A percentile compares a stretch with the other conserved stretches of the same genome.
These are phyloP conservation scores for Suillus paluster DNA, from an alignment of 768 basidiomycete genomes.

Conservation along the genomic window DNA sequence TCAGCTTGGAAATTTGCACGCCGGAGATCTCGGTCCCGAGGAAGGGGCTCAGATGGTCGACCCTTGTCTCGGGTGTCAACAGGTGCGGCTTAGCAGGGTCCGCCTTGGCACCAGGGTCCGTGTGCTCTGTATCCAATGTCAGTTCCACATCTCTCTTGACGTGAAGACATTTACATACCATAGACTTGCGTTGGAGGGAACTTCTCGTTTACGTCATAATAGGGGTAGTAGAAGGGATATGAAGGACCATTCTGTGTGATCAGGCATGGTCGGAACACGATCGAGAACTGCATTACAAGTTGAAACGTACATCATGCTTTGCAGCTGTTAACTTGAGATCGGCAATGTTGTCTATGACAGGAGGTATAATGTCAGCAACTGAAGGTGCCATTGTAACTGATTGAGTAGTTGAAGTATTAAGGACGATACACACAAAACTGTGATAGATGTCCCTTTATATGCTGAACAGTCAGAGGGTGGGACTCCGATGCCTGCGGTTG, in stretches of 20 bases:
- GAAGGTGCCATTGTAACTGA: constrained; percentile 19
- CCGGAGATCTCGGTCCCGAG: constrained; percentile 55
- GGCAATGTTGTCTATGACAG: constrained; percentile 7
- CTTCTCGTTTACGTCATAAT: constrained; percentile 52
- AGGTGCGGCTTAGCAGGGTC: constrained; percentile 57
- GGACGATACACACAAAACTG: neutral
- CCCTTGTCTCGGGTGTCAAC: constrained; percentile 42
- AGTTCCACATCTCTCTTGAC: neutral
- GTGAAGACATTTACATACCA: constrained; percentile 6
- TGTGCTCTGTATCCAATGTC: constrained; percentile 37
- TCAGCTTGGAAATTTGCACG: constrained; percentile 57
- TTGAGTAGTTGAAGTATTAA: neutral
- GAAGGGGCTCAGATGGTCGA: constrained; percentile 51
- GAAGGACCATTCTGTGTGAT: constrained; percentile 41
- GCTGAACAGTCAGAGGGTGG: neutral
- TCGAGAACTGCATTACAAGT: neutral
- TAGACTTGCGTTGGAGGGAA: constrained; percentile 49
- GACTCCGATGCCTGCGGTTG: neutral
- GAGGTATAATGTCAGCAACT: constrained; percentile 11
- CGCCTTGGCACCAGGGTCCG: constrained; percentile 51
- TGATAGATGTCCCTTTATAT: neutral
- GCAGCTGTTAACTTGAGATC: constrained; percentile 13
- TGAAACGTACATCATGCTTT: constrained; percentile 6
- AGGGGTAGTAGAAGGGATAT: constrained; percentile 54
- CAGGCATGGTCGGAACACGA: neutral